A percentile compares a stretch with the other conserved stretches of the same genome.
phyloP scores from a whole-genome alignment of 1,139 yeast species.

The Debaryomycetaceae sp. region DNA sequence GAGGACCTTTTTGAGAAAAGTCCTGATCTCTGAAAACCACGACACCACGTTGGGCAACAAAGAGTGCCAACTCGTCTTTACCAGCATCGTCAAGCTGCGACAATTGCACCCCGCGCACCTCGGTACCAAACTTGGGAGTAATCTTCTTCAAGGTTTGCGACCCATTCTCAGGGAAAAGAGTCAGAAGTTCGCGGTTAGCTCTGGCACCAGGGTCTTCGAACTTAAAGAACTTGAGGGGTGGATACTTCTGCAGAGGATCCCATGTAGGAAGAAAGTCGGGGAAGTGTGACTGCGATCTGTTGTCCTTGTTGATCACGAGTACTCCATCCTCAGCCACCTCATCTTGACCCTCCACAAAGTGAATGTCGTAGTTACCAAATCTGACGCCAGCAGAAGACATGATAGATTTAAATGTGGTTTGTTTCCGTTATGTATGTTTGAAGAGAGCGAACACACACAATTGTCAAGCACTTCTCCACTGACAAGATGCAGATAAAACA shows the following conservation, averaged over 20 bases:
- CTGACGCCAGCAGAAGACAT: constrained; percentile 8
- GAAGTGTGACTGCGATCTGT: constrained; percentile 19
- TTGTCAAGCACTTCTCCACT: too few species aligned
- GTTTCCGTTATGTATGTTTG: neutral
- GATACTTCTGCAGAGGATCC: constrained; percentile 39
- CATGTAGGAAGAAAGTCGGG: constrained; percentile 50
- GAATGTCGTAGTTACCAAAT: constrained; percentile 40
- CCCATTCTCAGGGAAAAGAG: constrained; percentile 41
- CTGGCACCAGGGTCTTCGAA: constrained; percentile 50
- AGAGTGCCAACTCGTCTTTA: constrained; percentile 61
- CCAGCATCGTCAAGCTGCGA: constrained; percentile 48
- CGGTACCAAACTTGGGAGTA: constrained; percentile 67
- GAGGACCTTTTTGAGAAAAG: constrained; percentile 53
- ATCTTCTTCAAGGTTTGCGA: constrained; percentile 29
- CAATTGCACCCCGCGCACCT: constrained; percentile 55
- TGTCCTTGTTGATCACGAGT: constrained; percentile 26
- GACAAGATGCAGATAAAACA: too few species aligned
- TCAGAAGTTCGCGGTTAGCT: constrained; percentile 53
- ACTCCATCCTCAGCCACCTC: constrained; percentile 36
- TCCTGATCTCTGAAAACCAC: constrained; percentile 67
- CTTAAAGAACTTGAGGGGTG: constrained; percentile 45
- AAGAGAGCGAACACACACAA: too few species aligned
- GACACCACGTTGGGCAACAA: constrained; percentile 64
- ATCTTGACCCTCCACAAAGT: constrained; percentile 35
- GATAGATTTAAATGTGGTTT: neutral